Percentiles rank a stretch among this genome's conserved stretches.
Evolutionary conservation across 1,284 basidiomycete species (phyloP).

Genomic region (Jaminaea rosea): DNA sequence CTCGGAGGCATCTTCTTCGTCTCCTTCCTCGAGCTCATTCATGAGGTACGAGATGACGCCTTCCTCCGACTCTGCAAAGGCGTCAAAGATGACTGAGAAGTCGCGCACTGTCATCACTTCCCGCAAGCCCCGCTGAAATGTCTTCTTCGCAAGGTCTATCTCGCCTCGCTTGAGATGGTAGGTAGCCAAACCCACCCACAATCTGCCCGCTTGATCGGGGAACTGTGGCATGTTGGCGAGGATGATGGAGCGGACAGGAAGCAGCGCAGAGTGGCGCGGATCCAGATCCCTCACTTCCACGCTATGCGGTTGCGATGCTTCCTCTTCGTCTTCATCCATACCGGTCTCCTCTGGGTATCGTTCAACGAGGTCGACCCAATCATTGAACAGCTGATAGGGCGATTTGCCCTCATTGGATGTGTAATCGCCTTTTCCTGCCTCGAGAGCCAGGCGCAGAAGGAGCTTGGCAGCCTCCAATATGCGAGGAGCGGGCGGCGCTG

Average conservation of each 20-base stretch:
- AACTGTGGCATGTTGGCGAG: slow-evolving; percentile 73
- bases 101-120: slow-evolving; percentile 86
- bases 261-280: slow-evolving; percentile 59
- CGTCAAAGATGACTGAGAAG: slow-evolving; percentile 96
- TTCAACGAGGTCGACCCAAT: slow-evolving; percentile 88
- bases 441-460: slow-evolving; percentile 70
- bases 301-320: background rate
- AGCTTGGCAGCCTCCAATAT: slow-evolving; percentile 90
- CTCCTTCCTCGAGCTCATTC: slow-evolving; percentile 57
- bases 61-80: slow-evolving; percentile 89
- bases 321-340: slow-evolving; percentile 62
- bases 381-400: slow-evolving; percentile 82
- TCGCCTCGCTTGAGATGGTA: slow-evolving; percentile 98
- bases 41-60: slow-evolving; percentile 84
- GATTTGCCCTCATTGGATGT: slow-evolving; percentile 85
- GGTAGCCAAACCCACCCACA: slow-evolving; percentile 93
- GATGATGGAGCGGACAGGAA: slow-evolving; percentile 80
- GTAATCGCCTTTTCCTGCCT: slow-evolving; percentile 74
- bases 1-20: slow-evolving; percentile 18
- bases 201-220: slow-evolving; percentile 87
- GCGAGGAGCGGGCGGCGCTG: slow-evolving; percentile 46
- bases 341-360: slow-evolving; percentile 86
- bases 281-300: background rate
- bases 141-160: slow-evolving; percentile 75
- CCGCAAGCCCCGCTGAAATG: slow-evolving; percentile 67